phyloP scores from a whole-genome alignment of 208 protist species.

The Acanthamoeba culbertsoni region DNA sequence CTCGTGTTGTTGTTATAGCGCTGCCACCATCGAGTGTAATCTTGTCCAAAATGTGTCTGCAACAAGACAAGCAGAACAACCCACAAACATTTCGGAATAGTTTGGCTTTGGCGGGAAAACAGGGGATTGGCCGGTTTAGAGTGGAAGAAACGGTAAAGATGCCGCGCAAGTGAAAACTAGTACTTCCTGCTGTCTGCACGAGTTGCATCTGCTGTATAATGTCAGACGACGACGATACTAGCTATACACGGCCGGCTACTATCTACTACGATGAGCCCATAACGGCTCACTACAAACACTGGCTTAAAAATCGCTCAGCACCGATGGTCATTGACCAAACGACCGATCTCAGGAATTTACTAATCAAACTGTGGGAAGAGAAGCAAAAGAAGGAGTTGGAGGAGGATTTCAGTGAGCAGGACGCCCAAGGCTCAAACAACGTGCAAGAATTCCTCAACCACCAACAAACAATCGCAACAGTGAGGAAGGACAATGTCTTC shows the following conservation, averaged over 20 bases:
- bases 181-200: background rate
- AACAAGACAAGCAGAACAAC: no score
- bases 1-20: no score
- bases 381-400: constrained; percentile 27
- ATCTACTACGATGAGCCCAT: constrained; percentile 5
- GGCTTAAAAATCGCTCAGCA: background rate
- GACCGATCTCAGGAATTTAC: background rate
- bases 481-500: constrained; percentile 64
- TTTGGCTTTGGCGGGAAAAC: background rate
- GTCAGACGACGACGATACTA: background rate
- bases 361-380: background rate
- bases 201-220: background rate
- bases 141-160: background rate
- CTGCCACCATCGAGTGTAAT: no score
- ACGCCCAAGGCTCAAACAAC: background rate
- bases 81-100: no score
- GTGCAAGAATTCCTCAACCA: background rate
- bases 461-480: background rate
- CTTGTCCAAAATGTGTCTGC: no score
- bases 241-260: background rate
- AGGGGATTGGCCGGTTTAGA: background rate
- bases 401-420: background rate
- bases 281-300: background rate
- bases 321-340: background rate
- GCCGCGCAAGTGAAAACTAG: background rate